Percentiles rank a stretch among this genome's conserved stretches.
phyloP scores from a whole-genome alignment of 2,329 filamentous ascomycete species.

The Neophaeococcomyces aloes region DNA sequence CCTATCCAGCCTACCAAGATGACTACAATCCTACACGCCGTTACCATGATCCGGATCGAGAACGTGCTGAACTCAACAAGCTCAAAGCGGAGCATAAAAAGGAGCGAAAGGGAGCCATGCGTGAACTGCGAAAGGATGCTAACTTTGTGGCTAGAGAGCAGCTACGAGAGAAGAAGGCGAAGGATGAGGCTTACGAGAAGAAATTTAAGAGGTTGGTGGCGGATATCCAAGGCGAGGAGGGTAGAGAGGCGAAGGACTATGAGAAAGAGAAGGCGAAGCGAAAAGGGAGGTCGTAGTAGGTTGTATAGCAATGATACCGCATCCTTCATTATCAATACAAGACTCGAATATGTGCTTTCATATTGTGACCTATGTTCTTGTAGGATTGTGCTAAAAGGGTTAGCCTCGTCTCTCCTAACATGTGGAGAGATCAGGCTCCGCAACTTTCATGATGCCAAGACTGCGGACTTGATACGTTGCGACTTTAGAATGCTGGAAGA shows the following conservation, averaged over 20 bases:
- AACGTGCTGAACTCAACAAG: conserved; percentile 74
- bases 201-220: conserved; percentile 88
- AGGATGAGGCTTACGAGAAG: conserved; percentile 87
- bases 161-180: conserved; percentile 82
- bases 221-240: conserved; percentile 93
- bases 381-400: no score
- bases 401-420: no score
- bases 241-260: conserved; percentile 74
- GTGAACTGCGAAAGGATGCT: conserved; percentile 89
- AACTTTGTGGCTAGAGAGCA: conserved; percentile 88
- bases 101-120: conserved; percentile 87
- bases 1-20: conserved; percentile 92
- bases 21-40: conserved; percentile 76
- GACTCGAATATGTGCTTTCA: no score
- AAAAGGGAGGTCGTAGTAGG: conserved; percentile 41
- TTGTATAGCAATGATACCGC: no score
- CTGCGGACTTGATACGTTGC: conserved; percentile 2
- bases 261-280: conserved; percentile 71
- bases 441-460: neutral
- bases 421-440: neutral
- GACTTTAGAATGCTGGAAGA: neutral
- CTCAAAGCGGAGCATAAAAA: conserved; percentile 85
- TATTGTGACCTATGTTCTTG: no score
- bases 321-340: no score
- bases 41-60: conserved; percentile 91